Conservation (phyloP, 495 filamentous ascomycete species). For the Polyplosphaeria fusca region DNA sequence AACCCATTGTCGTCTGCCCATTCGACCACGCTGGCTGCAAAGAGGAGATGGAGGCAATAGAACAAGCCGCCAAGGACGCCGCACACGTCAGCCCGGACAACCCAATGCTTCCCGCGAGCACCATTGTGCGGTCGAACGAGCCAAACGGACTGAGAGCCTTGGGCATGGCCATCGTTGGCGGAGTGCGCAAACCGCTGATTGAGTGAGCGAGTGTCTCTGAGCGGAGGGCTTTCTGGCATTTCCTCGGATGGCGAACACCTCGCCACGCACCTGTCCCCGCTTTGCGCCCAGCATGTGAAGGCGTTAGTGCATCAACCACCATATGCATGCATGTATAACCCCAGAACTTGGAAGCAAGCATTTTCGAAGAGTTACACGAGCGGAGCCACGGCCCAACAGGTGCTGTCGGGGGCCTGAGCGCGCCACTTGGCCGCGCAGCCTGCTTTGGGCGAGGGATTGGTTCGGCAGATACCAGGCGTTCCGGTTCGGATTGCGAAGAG, state of each 20-base stretch:
- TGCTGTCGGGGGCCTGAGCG: too few relatives aligned
- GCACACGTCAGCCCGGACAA: conserved; percentile 81
- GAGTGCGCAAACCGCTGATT: conserved; percentile 83
- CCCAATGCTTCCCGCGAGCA: conserved; percentile 77
- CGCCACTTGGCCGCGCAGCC: too few relatives aligned
- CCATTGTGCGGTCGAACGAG: conserved; percentile 76
- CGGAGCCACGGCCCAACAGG: too few relatives aligned
- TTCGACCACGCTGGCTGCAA: conserved; percentile 94
- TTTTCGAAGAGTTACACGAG: too few relatives aligned
- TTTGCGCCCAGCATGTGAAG: too few relatives aligned
- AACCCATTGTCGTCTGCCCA: conserved; percentile 94
- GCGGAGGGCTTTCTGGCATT: too few relatives aligned
- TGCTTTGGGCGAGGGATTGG: background rate
- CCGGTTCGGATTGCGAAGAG: too few relatives aligned
- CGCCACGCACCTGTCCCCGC: too few relatives aligned
- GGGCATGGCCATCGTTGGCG: conserved; percentile 80
- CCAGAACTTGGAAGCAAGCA: too few relatives aligned
- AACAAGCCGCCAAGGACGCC: conserved; percentile 90
- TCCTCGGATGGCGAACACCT: too few relatives aligned
- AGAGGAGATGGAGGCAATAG: conserved; percentile 97
- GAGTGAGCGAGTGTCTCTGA: conserved; percentile 70
- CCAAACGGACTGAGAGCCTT: conserved; percentile 70
- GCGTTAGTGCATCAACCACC: too few relatives aligned
- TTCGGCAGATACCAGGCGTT: background rate
- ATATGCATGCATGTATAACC: too few relatives aligned